Conservation (phyloP, 225 moss, liverwort and hornwort genomes). For the Rhytidiadelphus loreus region DNA sequence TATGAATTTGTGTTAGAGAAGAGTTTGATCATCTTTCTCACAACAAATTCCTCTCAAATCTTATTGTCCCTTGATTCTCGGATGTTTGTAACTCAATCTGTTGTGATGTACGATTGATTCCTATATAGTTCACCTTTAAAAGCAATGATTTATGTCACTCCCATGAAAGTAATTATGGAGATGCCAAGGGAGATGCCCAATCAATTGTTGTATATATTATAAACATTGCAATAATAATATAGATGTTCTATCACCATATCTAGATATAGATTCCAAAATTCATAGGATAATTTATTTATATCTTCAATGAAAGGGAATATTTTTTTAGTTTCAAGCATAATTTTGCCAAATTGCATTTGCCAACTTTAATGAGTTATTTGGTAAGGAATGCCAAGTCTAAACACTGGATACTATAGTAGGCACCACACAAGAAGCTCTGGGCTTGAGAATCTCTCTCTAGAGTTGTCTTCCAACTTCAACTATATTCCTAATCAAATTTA, state of each 20-base stretch:
- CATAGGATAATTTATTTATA: neutral
- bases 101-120: too few relatives aligned
- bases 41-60: too few relatives aligned
- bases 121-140: too few relatives aligned
- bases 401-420: neutral
- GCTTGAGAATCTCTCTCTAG: fast-evolving
- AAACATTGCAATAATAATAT: neutral
- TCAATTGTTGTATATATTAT: neutral
- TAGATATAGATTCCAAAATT: fast-evolving
- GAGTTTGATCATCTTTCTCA: too few relatives aligned
- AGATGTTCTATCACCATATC: neutral
- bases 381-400: fast-evolving
- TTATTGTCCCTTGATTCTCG: too few relatives aligned
- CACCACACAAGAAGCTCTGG: fast-evolving
- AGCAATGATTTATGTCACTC: too few relatives aligned
- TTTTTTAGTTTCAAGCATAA: neutral
- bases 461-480: neutral
- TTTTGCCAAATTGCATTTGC: fast-evolving
- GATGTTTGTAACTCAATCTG: too few relatives aligned
- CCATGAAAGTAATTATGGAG: neutral
- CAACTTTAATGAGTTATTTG: neutral
- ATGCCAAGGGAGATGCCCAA: too few relatives aligned
- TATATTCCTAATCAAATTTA: neutral
- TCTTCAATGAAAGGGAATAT: neutral
- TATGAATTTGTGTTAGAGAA: too few relatives aligned